phyloP scores from a whole-genome alignment of 345 rosid species.

The Carallia brachiata region DNA sequence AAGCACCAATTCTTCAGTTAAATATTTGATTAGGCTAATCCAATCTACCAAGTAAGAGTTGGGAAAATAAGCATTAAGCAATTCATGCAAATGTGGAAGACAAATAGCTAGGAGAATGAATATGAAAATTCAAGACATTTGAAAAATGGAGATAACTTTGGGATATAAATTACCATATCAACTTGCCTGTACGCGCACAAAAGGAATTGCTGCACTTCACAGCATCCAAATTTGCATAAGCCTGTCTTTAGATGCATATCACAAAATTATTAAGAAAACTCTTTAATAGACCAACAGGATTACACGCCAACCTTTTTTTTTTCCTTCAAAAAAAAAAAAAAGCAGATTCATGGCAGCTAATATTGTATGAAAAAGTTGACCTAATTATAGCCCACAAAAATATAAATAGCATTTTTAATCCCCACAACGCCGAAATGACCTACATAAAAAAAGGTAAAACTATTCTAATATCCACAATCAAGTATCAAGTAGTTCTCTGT shows the following conservation, averaged over 20 bases:
- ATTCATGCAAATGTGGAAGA: too few relatives aligned
- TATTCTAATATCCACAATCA: too few relatives aligned
- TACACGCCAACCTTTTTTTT: background rate
- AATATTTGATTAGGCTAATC: too few relatives aligned
- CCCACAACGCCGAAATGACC: too few relatives aligned
- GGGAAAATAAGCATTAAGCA: too few relatives aligned
- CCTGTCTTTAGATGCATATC: constrained; percentile 1
- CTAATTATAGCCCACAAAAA: too few relatives aligned
- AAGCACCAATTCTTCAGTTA: too few relatives aligned
- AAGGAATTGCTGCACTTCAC: background rate
- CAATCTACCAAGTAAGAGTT: too few relatives aligned
- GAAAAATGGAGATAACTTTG: background rate
- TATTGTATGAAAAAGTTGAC: too few relatives aligned
- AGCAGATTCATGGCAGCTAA: background rate
- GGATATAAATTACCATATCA: constrained; percentile 6
- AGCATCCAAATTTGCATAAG: background rate
- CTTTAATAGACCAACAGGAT: background rate
- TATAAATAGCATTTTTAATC: too few relatives aligned
- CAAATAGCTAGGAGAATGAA: background rate
- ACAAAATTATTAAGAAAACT: background rate
- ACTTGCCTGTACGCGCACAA: background rate
- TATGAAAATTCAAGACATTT: background rate
- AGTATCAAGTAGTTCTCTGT: too few relatives aligned
- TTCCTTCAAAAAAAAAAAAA: background rate
- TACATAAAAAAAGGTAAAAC: too few relatives aligned